phyloP scores from a whole-genome alignment of 2,329 filamentous ascomycete genomes.

The Alternaria metachromatica region DNA sequence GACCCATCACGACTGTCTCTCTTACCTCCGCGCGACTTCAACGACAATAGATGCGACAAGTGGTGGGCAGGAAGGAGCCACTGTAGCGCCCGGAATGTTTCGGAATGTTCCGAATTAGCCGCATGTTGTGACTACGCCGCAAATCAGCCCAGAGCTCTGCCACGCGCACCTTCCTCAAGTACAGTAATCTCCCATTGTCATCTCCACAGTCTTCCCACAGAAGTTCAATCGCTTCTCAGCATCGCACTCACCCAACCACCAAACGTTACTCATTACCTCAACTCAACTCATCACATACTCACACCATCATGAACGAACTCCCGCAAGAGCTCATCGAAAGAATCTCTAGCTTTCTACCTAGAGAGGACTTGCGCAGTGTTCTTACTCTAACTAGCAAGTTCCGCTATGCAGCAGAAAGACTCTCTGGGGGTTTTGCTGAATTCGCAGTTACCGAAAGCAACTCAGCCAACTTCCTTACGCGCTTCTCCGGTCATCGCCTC shows the following conservation, averaged over 20 bases:
- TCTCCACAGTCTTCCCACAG: background rate
- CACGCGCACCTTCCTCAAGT: background rate
- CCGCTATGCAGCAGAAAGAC: background rate
- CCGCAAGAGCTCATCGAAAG: background rate
- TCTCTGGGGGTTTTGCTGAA: background rate
- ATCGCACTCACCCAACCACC: background rate
- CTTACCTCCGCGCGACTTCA: background rate
- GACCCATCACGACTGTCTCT: background rate
- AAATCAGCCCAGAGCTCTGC: background rate
- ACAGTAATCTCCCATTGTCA: background rate
- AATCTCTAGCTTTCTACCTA: background rate
- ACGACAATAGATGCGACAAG: background rate
- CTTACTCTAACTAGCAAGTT: background rate
- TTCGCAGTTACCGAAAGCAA: background rate
- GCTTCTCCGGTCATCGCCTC: background rate
- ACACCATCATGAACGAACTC: background rate
- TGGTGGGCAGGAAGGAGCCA: background rate
- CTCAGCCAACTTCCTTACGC: background rate
- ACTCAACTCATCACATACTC: background rate
- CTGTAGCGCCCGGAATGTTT: background rate
- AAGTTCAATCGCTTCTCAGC: background rate
- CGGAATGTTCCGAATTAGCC: background rate
- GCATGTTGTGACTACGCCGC: background rate
- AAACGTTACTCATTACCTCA: background rate
- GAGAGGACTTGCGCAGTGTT: background rate